A percentile compares a stretch with the other conserved stretches of the same genome.
These are phyloP conservation scores for Areca catechu DNA, from an alignment of 176 grass and related monocot genomes.

Conservation along the genomic window DNA sequence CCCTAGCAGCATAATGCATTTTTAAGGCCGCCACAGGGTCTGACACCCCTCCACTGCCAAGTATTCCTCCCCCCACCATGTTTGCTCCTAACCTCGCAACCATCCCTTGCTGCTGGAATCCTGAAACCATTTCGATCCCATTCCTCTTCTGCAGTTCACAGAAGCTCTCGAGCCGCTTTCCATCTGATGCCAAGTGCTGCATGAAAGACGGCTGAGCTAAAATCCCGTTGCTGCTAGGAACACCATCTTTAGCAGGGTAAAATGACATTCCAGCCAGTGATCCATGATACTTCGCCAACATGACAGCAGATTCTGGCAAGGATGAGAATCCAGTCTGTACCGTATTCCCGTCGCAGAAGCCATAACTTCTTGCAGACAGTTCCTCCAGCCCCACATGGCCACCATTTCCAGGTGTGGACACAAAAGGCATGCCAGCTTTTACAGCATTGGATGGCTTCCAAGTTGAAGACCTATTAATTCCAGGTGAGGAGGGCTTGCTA, in stretches of 20 bases:
- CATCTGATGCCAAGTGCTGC: slow-evolving; percentile 34
- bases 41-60: slow-evolving; percentile 23
- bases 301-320: slow-evolving; percentile 28
- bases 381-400: slow-evolving; percentile 33
- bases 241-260: slow-evolving; percentile 38
- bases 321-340: slow-evolving; percentile 27
- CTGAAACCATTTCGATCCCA: slow-evolving; percentile 36
- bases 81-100: slow-evolving; percentile 23
- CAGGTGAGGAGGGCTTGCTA: slow-evolving; percentile 8
- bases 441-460: slow-evolving; percentile 3
- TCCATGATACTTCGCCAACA: slow-evolving; percentile 34
- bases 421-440: slow-evolving; percentile 29
- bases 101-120: slow-evolving; percentile 51
- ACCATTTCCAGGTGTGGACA: slow-evolving; percentile 20
- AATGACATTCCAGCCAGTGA: slow-evolving; percentile 30
- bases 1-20: slow-evolving; percentile 35
- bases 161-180: slow-evolving; percentile 29
- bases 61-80: slow-evolving; percentile 27
- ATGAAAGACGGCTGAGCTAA: slow-evolving; percentile 29
- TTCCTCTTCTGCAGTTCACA: slow-evolving; percentile 47
- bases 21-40: slow-evolving; percentile 54
- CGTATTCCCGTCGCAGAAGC: slow-evolving; percentile 39
- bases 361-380: slow-evolving; percentile 22
- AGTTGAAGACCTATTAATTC: slow-evolving; percentile 18
- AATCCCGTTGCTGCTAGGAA: slow-evolving; percentile 8